Conservation (phyloP, 1,284 basidiomycete genomes). For the Fomitopsis betulina region DNA sequence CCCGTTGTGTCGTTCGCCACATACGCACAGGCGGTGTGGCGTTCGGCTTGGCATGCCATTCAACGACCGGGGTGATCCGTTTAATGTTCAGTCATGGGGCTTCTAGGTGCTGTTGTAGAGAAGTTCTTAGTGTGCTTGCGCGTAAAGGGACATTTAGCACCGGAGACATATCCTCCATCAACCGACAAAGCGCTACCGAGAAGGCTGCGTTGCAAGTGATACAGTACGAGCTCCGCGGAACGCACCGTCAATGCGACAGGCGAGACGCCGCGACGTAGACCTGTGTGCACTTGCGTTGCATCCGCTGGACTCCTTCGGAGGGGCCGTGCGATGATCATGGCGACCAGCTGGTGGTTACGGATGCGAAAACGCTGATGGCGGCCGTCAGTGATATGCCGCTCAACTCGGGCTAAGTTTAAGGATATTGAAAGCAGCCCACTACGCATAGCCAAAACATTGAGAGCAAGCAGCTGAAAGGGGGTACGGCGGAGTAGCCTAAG, state of each 20-base stretch:
- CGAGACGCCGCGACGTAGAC: neutral
- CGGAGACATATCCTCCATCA: neutral
- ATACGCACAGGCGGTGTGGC: slow-evolving; percentile 8
- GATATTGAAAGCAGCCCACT: neutral
- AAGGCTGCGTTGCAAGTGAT: neutral
- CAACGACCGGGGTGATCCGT: neutral
- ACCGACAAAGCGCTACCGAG: neutral
- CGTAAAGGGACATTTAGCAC: neutral
- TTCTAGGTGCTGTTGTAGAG: neutral
- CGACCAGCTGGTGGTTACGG: neutral
- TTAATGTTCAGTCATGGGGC: neutral
- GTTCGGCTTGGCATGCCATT: neutral
- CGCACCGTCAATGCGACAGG: neutral
- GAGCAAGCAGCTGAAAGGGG: neutral
- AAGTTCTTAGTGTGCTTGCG: neutral
- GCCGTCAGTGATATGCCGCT: neutral
- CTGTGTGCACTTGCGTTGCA: neutral
- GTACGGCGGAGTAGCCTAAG: neutral
- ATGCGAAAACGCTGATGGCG: slow-evolving; percentile 1
- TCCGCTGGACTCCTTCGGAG: neutral
- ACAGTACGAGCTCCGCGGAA: neutral
- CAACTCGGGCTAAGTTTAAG: neutral
- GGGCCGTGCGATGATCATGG: slow-evolving; percentile 2
- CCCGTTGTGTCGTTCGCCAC: slow-evolving; percentile 22
- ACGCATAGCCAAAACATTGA: neutral